Conservation (phyloP, 139 green algal species). For the Tetraselmis striata region DNA sequence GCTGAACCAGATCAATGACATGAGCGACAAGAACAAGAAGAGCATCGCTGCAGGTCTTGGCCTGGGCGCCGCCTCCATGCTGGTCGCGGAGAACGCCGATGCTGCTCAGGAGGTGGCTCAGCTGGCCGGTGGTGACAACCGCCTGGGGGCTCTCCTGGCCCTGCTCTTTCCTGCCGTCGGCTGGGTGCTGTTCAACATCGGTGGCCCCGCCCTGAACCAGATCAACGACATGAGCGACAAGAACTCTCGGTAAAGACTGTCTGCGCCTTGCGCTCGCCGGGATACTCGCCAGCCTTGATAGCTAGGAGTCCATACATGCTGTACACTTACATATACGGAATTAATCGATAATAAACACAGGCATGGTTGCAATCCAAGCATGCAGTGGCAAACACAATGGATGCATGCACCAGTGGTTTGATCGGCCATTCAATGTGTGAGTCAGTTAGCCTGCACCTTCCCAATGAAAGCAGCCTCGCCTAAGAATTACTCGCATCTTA, state of each 20-base stretch:
- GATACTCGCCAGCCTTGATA: not conserved
- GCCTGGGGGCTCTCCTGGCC: constrained; percentile 12
- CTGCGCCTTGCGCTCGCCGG: not conserved
- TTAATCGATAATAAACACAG: not conserved
- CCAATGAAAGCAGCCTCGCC: too few species aligned
- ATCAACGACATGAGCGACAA: constrained; percentile 19
- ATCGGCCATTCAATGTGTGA: too few species aligned
- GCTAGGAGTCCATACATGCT: not conserved
- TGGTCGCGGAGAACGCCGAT: constrained; percentile 5
- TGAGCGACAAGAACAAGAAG: constrained; percentile 16
- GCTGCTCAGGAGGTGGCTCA: constrained; percentile 13
- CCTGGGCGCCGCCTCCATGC: constrained; percentile 3
- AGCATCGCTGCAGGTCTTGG: not conserved
- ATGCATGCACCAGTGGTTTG: too few species aligned
- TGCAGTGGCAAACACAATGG: too few species aligned
- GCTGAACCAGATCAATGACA: constrained; percentile 20
- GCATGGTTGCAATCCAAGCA: too few species aligned
- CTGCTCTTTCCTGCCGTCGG: constrained; percentile 19
- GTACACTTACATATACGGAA: not conserved
- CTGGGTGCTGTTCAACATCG: constrained; percentile 30
- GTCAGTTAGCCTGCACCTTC: too few species aligned
- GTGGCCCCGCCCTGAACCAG: constrained; percentile 17
- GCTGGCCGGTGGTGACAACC: constrained; percentile 23
- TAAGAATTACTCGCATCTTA: too few species aligned
- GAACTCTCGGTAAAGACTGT: not conserved